Base-by-base conservation (phyloP, 2,329 filamentous ascomycete species). In the Penicillium capsulatum region DNA sequence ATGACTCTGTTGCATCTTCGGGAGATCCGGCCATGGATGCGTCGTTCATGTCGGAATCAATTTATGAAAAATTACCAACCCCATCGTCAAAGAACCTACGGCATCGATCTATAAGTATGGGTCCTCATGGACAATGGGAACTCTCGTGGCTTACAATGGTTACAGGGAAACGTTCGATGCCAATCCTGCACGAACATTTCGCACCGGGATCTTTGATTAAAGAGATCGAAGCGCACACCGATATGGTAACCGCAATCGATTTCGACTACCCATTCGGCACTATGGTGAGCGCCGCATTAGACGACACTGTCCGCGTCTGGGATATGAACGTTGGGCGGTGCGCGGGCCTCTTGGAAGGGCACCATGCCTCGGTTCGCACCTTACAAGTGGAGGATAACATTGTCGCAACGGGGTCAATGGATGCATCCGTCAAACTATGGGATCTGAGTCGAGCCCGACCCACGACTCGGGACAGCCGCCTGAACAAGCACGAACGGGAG, bases 261-360 rank as follows among this genome's bases (percentile, higher is more conserved):
- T 98, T 98, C 64, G 92, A 98, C 62, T 85, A 84, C n/a, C 92
- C 92, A 0, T 97, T 97, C 64, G 92, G 92, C 11, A 94, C 88
- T 14, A 81, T 97, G 79, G 88, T 97, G 4, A 91, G 89, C 6
- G 84, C 92, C 7, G 86, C 90, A 7, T 71, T 96, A 57, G 92
- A 98, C 61, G 92, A 98, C 63, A 90, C 88, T 1, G 85, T 98
- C 30, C 80, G 86, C 46, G 92, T 98, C 14, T 98, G 92, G 92
- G 92, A 98, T 66, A 72, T 98, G 50, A 96, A 92, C 59, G 85
- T 87, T 2, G 92, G 92, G 26, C 80, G 90, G 22, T 97, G 91
- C 65, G 90, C 95, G 59, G 92, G 92, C 17, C 73, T 86, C 54
- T 74, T 98, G 19, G 92, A 97, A 64, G 92, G 92, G 2, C 92